Percentiles rank a stretch among this genome's conserved stretches.
phyloP scores from a whole-genome alignment of 2,329 filamentous ascomycete species.

The Neonectria ditissima region DNA sequence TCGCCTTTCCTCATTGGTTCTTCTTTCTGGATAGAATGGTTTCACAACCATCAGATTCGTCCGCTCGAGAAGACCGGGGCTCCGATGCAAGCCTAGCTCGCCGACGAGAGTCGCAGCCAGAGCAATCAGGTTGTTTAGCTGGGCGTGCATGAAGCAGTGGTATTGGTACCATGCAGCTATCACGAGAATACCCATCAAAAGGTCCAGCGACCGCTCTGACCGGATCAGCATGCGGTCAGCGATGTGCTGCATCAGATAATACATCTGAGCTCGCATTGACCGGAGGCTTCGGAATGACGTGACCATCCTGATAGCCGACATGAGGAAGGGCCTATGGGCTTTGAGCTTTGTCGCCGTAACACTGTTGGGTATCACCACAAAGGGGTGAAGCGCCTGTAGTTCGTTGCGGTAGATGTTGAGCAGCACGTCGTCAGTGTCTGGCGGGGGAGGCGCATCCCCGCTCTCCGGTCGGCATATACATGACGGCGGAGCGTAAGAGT shows the following conservation, averaged over 20 bases:
- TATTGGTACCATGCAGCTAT: conserved; percentile 66
- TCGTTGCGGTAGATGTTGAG: conserved; percentile 58
- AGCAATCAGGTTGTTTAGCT: conserved; percentile 63
- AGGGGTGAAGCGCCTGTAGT: conserved; percentile 59
- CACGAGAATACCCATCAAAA: conserved; percentile 62
- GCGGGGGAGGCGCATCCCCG: conserved; percentile 53
- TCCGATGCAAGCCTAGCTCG: conserved; percentile 60
- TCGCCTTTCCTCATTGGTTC: conserved; percentile 65
- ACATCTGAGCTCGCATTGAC: conserved; percentile 64
- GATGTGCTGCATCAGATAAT: conserved; percentile 58
- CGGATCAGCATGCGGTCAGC: conserved; percentile 62
- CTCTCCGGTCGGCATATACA: conserved; percentile 61
- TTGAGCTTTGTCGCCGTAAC: conserved; percentile 53
- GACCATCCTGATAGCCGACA: conserved; percentile 63
- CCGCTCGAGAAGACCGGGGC: conserved; percentile 56
- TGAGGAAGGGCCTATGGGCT: conserved; percentile 59
- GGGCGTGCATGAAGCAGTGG: conserved; percentile 65
- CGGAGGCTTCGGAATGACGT: conserved; percentile 59
- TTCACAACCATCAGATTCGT: conserved; percentile 57
- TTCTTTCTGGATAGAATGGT: conserved; percentile 51
- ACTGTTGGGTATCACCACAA: conserved; percentile 57
- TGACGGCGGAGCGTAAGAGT: conserved; percentile 57
- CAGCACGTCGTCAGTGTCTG: conserved; percentile 60
- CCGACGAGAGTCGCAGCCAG: conserved; percentile 60
- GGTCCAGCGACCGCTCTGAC: conserved; percentile 62